Evolutionary conservation across 345 rosid species (phyloP).

Genomic region (Erucastrum elatum): DNA sequence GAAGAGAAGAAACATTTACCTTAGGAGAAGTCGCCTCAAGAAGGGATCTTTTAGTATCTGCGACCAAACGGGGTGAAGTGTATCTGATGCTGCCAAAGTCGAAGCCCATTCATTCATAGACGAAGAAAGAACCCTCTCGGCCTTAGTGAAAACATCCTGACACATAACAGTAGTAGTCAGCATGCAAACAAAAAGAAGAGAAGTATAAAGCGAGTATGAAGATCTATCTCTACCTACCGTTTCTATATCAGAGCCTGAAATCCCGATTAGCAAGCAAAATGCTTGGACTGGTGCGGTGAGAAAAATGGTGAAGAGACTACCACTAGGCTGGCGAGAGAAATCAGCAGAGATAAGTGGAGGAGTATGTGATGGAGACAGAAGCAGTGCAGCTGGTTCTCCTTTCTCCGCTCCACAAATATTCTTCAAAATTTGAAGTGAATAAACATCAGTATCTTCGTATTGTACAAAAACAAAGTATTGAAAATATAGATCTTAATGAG

Average conservation of each 20-base stretch:
- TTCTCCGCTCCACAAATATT: slow-evolving; percentile 80
- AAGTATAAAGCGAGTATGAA: slow-evolving; percentile 6
- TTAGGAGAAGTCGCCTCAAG: slow-evolving; percentile 76
- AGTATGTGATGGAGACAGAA: slow-evolving; percentile 71
- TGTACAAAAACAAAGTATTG: not conserved
- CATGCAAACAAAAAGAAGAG: slow-evolving; percentile 5
- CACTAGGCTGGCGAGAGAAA: slow-evolving; percentile 66
- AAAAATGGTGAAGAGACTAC: slow-evolving; percentile 79
- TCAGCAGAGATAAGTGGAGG: slow-evolving; percentile 50
- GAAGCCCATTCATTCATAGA: slow-evolving; percentile 79
- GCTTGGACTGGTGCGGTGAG: slow-evolving; percentile 90
- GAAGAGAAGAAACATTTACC: slow-evolving; percentile 48
- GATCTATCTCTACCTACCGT: slow-evolving; percentile 53
- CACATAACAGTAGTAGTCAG: slow-evolving; percentile 26
- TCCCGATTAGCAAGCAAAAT: slow-evolving; percentile 74
- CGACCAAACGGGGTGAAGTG: slow-evolving; percentile 86
- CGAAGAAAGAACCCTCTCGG: slow-evolving; percentile 72
- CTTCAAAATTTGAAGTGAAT: slow-evolving; percentile 39
- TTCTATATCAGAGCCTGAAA: slow-evolving; percentile 67
- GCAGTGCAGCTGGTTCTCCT: slow-evolving; percentile 94
- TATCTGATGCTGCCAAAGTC: slow-evolving; percentile 63
- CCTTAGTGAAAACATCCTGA: slow-evolving; percentile 62
- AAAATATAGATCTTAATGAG: slow-evolving; percentile 21
- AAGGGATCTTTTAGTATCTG: slow-evolving; percentile 87
- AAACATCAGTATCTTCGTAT: not conserved